These are phyloP conservation scores for Zymoseptoria brevis DNA, from an alignment of 2,329 filamentous ascomycete species.

Conservation along the genomic window DNA sequence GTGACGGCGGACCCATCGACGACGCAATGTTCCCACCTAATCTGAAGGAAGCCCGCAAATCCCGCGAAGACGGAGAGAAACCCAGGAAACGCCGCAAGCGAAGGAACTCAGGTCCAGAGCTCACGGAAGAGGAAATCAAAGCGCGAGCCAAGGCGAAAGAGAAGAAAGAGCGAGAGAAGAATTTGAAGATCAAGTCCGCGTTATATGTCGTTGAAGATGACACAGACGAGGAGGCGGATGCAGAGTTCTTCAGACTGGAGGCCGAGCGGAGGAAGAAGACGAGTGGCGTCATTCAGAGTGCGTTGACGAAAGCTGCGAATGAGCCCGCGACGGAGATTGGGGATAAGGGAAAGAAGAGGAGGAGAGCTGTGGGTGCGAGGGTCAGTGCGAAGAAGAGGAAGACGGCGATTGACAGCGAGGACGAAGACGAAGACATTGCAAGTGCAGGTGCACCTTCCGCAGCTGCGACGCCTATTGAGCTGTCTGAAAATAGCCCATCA, in stretches of 20 bases:
- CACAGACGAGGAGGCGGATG: constrained; percentile 66
- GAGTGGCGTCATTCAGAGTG: constrained; percentile 41
- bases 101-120: constrained; percentile 40
- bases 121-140: constrained; percentile 53
- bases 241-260: constrained; percentile 71
- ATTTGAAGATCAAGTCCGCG: constrained; percentile 72
- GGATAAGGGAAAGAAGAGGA: constrained; percentile 16
- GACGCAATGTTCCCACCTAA: constrained; percentile 26
- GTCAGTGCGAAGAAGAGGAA: constrained; percentile 11
- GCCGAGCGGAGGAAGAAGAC: constrained; percentile 55
- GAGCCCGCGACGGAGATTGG: constrained; percentile 28
- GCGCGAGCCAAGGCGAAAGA: constrained; percentile 55
- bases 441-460: not conserved
- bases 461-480: not conserved
- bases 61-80: constrained; percentile 26
- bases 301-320: constrained; percentile 36
- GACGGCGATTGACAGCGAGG: constrained; percentile 10
- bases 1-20: constrained; percentile 17
- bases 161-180: constrained; percentile 67
- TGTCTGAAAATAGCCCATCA: not conserved
- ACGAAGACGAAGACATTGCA: constrained; percentile 5
- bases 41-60: constrained; percentile 20
- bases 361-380: constrained; percentile 4
- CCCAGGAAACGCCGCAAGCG: constrained; percentile 55
- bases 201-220: constrained; percentile 84